Conservation (phyloP, 1,284 basidiomycete genomes). For the Ustilago xerochloae region DNA sequence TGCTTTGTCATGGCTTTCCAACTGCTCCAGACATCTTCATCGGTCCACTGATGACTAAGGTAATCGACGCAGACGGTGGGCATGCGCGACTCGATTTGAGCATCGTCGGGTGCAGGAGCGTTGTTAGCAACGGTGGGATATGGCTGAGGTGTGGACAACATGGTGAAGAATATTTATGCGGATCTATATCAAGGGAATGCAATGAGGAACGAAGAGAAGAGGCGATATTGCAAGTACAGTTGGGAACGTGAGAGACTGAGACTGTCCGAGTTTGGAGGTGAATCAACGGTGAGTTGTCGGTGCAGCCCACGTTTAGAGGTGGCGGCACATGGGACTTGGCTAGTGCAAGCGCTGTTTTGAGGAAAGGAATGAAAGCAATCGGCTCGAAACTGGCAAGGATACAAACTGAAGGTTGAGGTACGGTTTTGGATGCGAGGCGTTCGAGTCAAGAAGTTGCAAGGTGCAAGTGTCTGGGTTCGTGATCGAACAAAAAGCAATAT, state of each 20-base stretch:
- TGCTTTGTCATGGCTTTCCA: slow-evolving; percentile 98
- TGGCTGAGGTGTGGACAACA: slow-evolving; percentile 66
- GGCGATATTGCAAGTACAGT: not conserved
- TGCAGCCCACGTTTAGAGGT: slow-evolving; percentile 28
- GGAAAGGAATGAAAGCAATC: no score
- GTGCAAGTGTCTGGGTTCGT: no score
- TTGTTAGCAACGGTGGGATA: slow-evolving; percentile 63
- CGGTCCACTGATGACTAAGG: slow-evolving; percentile 91
- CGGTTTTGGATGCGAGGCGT: no score
- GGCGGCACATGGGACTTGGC: slow-evolving; percentile 18
- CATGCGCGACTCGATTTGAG: slow-evolving; percentile 63
- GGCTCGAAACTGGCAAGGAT: no score
- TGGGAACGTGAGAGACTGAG: not conserved
- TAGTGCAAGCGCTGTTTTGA: not conserved
- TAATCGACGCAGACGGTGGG: slow-evolving; percentile 76
- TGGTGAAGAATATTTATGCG: slow-evolving; percentile 29
- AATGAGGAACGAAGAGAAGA: not conserved
- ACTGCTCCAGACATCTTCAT: slow-evolving; percentile 97
- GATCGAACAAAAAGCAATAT: no score
- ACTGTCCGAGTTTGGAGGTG: slow-evolving; percentile 12
- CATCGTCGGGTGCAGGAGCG: slow-evolving; percentile 65
- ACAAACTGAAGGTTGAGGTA: no score
- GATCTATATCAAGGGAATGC: slow-evolving; percentile 8
- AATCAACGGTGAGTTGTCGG: slow-evolving; percentile 14
- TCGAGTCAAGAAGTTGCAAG: no score